These are phyloP conservation scores for Naganishia sp. DNA, from an alignment of 1,284 basidiomycete species.

Conservation along the genomic window DNA sequence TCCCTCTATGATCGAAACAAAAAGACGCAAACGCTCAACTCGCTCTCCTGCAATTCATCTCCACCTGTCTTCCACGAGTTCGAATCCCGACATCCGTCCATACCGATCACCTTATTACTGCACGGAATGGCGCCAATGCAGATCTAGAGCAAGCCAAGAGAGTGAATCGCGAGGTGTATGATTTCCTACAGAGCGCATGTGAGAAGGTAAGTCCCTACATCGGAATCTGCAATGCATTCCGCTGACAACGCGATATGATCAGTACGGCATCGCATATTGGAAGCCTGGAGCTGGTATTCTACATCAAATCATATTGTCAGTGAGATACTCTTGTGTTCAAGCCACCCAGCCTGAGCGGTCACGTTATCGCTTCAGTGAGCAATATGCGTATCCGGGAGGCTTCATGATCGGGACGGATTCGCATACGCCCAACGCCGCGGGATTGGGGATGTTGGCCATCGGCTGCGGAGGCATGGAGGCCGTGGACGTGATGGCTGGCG, in stretches of 20 bases:
- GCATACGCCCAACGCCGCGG: conserved; percentile 93
- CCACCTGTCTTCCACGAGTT: conserved; percentile 76
- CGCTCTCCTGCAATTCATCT: conserved; percentile 89
- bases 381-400: conserved; percentile 72
- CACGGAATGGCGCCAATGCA: conserved; percentile 42
- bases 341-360: neutral
- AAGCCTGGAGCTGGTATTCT: conserved; percentile 81
- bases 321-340: neutral
- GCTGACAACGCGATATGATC: conserved; percentile 52
- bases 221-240: neutral
- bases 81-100: conserved; percentile 79
- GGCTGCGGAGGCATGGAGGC: conserved; percentile 95
- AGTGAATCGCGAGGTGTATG: conserved; percentile 90
- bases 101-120: conserved; percentile 91
- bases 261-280: conserved; percentile 86
- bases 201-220: conserved; percentile 36
- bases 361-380: conserved; percentile 61
- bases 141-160: conserved; percentile 62
- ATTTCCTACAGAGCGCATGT: conserved; percentile 89
- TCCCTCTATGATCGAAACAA: neutral
- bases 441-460: conserved; percentile 88
- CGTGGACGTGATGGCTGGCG: conserved; percentile 95
- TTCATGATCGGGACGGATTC: conserved; percentile 68
- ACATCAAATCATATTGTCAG: conserved; percentile 82
- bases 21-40: conserved; percentile 86